Base-by-base conservation (phyloP, 352 stramenopile species). In the Pythium vanterpoolii region DNA sequence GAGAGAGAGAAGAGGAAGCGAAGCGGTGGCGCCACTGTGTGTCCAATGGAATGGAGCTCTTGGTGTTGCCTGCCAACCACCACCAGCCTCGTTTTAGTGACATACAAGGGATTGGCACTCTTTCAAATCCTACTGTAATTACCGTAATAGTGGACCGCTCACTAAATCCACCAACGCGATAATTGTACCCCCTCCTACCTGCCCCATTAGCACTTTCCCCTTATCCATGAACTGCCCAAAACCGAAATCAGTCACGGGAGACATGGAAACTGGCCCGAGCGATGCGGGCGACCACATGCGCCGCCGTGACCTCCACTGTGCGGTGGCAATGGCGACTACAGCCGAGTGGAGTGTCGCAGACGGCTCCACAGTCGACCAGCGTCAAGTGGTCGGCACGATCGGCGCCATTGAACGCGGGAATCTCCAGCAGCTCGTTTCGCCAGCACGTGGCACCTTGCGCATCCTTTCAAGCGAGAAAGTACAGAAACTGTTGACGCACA, bases 401-500 rank as follows among this genome's bases (percentile, higher is more conserved):
- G 80, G 81, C 27, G 66, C 69, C 28, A 72, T 92, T 47, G 80
- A 89, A 66, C 67, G 66, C 23, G 83, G 82, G 23, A 90, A 70
- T 28, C 72, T 83, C 36, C 68, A 74, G 63, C 72, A 64, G 13
- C 58, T 93, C 14, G 46, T 73, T 38, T 62, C 95, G n/a, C 91
- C 87, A 62, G 98, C 98, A 36, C 89, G 87, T 9, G 97, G 97
- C 24, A 93, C 86, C 58, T 92, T 93, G 18, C 76, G 77, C 42
- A 64, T 68, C 27, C n/a, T 64, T 14, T 53, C 55, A 23, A 9
- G 13, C 39, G 61, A 66, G 38, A 28, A 66, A 51, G 2, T 63
- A n/a, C 28, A 70, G 56, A 64, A 36, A 28, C 36, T 66, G 28
- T 23, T 60, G 36, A 43, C 43, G 6, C 56, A 68, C 19, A 33